Conservation (phyloP, 768 basidiomycete genomes). For the Pulveroboletus sp. region DNA sequence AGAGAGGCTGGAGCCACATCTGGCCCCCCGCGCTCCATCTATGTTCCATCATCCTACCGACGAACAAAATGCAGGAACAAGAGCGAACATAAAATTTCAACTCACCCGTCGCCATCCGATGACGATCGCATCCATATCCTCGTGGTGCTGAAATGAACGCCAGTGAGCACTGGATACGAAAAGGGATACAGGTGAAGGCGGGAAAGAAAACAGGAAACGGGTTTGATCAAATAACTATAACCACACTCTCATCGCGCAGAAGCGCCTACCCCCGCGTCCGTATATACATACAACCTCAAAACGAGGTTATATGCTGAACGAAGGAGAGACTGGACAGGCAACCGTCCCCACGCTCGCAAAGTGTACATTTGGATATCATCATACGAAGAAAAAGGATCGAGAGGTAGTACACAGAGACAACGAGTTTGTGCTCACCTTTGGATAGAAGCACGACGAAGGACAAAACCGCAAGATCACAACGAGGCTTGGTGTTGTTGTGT, state of each 20-base stretch:
- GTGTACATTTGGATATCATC: conserved; percentile 30
- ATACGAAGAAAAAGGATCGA: conserved; percentile 5
- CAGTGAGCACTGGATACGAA: conserved; percentile 4
- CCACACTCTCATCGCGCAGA: conserved; percentile 31
- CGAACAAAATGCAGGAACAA: not conserved
- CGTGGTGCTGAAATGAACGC: conserved; percentile 3
- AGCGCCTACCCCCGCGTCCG: conserved; percentile 32
- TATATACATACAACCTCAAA: conserved; percentile 33
- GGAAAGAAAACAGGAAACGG: not conserved
- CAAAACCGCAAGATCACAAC: not conserved
- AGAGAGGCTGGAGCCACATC: conserved; percentile 21
- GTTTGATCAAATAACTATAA: conserved; percentile 35
- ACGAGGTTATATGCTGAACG: conserved; percentile 33
- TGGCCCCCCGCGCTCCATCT: conserved; percentile 22
- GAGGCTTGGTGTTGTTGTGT: not conserved
- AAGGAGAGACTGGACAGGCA: conserved; percentile 31
- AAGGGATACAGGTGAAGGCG: too few relatives aligned
- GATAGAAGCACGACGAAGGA: not conserved
- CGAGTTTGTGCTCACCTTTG: conserved; percentile 16
- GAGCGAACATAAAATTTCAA: not conserved
- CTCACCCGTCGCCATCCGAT: conserved; percentile 7
- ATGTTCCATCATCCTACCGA: conserved; percentile 28
- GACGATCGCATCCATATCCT: too few relatives aligned
- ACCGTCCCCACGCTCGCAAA: conserved; percentile 31
- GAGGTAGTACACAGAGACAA: not conserved